Conservation (phyloP, 805 yeast genomes). For the Cyberlindnera meyerae region DNA sequence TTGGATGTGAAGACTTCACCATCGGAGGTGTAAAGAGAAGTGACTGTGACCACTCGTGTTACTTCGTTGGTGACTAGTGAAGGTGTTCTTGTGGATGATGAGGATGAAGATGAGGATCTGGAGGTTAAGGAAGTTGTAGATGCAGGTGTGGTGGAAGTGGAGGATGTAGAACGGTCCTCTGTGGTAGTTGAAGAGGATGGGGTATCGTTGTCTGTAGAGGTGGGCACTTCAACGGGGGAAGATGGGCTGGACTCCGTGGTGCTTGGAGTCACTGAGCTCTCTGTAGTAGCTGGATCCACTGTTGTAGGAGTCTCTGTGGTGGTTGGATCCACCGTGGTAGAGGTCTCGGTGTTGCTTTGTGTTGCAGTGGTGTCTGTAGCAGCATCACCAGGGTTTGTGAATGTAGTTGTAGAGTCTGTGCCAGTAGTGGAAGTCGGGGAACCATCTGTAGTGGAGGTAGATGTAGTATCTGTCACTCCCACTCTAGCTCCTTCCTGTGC, state of each 20-base stretch:
- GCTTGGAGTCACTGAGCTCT: too few relatives aligned
- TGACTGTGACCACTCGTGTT: conserved; percentile 15
- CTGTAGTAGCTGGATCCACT: too few relatives aligned
- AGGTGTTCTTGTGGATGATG: conserved; percentile 7
- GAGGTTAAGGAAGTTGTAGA: conserved; percentile 13
- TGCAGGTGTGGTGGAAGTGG: conserved; percentile 8
- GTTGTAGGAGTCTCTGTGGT: too few relatives aligned
- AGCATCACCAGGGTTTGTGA: too few relatives aligned
- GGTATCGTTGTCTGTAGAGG: conserved; percentile 1
- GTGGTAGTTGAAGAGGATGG: conserved; percentile 6
- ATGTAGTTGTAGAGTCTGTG: too few relatives aligned
- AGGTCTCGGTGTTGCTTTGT: too few relatives aligned
- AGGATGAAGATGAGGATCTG: conserved; percentile 3
- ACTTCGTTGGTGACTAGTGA: conserved; percentile 7
- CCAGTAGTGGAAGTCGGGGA: too few relatives aligned
- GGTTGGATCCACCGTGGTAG: too few relatives aligned
- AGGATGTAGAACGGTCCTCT: conserved; percentile 4
- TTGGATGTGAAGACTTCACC: conserved; percentile 12
- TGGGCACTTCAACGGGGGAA: neutral
- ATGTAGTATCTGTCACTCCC: too few relatives aligned
- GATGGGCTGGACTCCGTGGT: neutral
- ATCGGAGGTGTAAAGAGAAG: conserved; percentile 15
- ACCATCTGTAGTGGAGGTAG: neutral
- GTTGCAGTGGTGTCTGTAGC: too few relatives aligned
- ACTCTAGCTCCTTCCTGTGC: too few relatives aligned